phyloP scores from a whole-genome alignment of 2,329 filamentous ascomycete species.

The Fusarium citri region DNA sequence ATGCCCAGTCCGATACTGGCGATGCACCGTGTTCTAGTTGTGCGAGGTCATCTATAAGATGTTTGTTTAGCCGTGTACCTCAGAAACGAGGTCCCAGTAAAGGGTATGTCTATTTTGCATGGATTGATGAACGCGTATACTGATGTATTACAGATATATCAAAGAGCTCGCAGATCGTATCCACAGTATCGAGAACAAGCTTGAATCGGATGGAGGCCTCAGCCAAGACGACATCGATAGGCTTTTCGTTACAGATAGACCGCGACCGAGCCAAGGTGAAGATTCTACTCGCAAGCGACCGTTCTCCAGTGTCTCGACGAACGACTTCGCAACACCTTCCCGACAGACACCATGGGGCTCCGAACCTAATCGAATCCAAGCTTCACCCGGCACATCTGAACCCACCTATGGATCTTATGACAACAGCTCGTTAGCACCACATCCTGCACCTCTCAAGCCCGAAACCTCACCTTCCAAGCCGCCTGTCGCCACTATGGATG shows the following conservation, averaged over 20 bases:
- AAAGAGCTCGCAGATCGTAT: conserved; percentile 90
- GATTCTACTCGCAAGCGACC: conserved; percentile 58
- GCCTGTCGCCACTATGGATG: conserved; percentile 51
- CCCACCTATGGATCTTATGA: conserved; percentile 49
- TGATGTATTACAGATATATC: conserved; percentile 73
- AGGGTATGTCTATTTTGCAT: conserved; percentile 65
- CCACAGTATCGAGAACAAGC: conserved; percentile 82
- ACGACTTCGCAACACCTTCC: conserved; percentile 55
- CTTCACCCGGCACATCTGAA: conserved; percentile 54
- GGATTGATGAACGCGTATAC: background rate
- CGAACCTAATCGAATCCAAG: conserved; percentile 59
- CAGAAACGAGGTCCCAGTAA: conserved; percentile 92
- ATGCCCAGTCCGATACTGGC: conserved; percentile 79
- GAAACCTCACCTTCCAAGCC: conserved; percentile 54
- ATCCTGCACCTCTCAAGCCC: conserved; percentile 55
- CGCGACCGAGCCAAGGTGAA: conserved; percentile 49
- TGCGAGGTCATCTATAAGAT: conserved; percentile 78
- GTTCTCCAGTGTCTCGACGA: conserved; percentile 60
- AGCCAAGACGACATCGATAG: conserved; percentile 61
- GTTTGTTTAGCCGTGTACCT: conserved; percentile 86
- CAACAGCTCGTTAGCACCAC: conserved; percentile 59
- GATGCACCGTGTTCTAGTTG: conserved; percentile 85
- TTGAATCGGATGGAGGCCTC: conserved; percentile 64
- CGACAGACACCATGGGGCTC: conserved; percentile 61
- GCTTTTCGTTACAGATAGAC: conserved; percentile 52